Base-by-base conservation (phyloP, 164 flowering plant species). In the Hamamelis virginiana region DNA sequence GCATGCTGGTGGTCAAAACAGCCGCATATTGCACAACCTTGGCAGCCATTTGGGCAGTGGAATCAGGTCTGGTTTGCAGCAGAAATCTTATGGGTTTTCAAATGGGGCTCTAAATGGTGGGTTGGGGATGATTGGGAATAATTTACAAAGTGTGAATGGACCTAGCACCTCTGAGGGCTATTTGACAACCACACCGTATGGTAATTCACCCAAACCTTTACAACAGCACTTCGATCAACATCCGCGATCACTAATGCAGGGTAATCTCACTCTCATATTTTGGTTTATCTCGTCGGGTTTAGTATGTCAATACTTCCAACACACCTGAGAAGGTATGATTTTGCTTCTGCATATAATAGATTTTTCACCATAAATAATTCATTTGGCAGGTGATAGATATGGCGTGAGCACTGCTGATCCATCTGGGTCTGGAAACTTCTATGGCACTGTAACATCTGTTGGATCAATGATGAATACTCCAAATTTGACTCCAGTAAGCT, bases 31-130 rank as follows among this genome's bases (percentile, higher is more conserved):
- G 78, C 96, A 86, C 62, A 85, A 64, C 64, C 81, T 86, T 77
- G 91, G 96, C 55, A 82, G 90, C 73, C 94, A 86, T 77, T 80
- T 84, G 77, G 85, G 91, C 53, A 82, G 81, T 70, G 91, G 91
- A 68, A 75, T 82, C 58, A 87, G 93, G 75, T 80, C 96, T 70
- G 78, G 73, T 57, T 67, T 87, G 86, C 91, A 82, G 75, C 93
- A 86, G 77, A 90, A 85, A 59, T 55, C 89, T 38, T 84, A 83
- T 84, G 89, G 83, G 0, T 78, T 84, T 47, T 61, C 92, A 26
- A 89, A 82, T 85, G 93, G 94, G 47, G 62, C 88, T 53, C 13
- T 83, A 48, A 92, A 86, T 83, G 84, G 91, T 65, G 89, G 92
- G 1, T 63, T 87, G 23, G 89, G 87, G 27, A 76, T 86, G 82